Evolutionary conservation across 495 filamentous ascomycete genomes (phyloP), one percentile per base, ranked within the genome.

Genomic region (Penicillium turbatum): DNA sequence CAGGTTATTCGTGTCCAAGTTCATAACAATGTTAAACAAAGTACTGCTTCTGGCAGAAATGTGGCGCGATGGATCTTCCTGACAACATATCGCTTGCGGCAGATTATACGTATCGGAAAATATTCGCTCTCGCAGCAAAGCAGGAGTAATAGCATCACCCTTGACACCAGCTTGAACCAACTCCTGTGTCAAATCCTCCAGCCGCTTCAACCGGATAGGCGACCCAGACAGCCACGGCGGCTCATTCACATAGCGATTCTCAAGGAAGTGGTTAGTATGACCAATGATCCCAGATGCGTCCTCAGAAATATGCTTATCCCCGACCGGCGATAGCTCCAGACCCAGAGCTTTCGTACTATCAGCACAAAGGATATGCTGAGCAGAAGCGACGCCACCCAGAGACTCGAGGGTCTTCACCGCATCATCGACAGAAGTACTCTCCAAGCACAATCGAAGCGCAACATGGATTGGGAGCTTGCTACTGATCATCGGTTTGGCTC

Each of bases 261-360:
- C 65, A 24, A 87, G 45, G 37, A 82, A 79, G 52, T 88, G 84
- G 57, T 88, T 89, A 16, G 84, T 79, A 61, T 89, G 86, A 3
- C 70, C 73, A 3, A 88, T 68, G 7, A 76, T 63, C 0, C 75
- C 77, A 2, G 67, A 56, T 1, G 59, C 57, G 57, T 82, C 75
- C 60, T 77, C 72, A 3, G 61, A 26, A 31, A 86, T 55, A 56
- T 76, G 67, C 38, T 75, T 73, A 48, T 83, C 64, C 46, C 82
- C 81, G 2, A 71, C 61, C 17, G 73, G 73, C 8, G 80, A 82
- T 54, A 82, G 79, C 62, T 87, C 85, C 13, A 86, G 68, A 0
- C 83, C 84, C 0, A 79, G 61, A 0, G 78, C 77, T 2, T 72
- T 76, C 0, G 61, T 74, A 5, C 65, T 54, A 61, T 88, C 85